These are phyloP conservation scores for Pseudogymnoascus sp. DNA, from an alignment of 2,329 filamentous ascomycete genomes.

Conservation along the genomic window DNA sequence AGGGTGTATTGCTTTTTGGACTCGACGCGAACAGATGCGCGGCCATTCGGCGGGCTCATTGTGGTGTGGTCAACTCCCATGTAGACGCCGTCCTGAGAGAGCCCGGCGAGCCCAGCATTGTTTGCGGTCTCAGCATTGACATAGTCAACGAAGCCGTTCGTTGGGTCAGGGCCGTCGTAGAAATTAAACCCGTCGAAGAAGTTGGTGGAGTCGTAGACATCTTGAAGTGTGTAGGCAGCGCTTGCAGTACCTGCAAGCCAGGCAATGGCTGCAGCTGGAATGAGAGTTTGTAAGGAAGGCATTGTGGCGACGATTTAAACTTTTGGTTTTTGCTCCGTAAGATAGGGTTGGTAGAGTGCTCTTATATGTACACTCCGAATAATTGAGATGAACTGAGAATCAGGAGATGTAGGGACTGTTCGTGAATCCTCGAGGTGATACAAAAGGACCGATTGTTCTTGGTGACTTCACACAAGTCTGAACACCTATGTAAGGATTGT, in stretches of 20 bases:
- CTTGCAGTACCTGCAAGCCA: slow-evolving; percentile 18
- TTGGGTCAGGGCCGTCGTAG: slow-evolving; percentile 55
- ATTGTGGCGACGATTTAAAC: not conserved
- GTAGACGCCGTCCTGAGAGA: slow-evolving; percentile 44
- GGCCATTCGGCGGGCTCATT: slow-evolving; percentile 46
- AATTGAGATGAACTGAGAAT: not conserved
- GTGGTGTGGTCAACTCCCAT: slow-evolving; percentile 61
- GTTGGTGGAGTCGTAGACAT: slow-evolving; percentile 35
- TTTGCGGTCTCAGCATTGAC: slow-evolving; percentile 50
- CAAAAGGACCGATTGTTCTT: slow-evolving; percentile 5
- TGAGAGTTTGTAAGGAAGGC: not conserved
- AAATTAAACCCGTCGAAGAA: slow-evolving; percentile 45
- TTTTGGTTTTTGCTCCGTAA: not conserved
- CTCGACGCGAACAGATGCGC: slow-evolving; percentile 59
- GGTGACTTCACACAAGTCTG: not conserved
- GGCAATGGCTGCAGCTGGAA: not conserved
- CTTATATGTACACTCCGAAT: not conserved
- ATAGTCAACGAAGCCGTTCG: slow-evolving; percentile 66
- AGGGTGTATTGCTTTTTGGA: slow-evolving; percentile 45
- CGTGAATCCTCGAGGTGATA: not conserved
- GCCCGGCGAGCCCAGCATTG: slow-evolving; percentile 37
- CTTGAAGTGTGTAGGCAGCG: slow-evolving; percentile 33
- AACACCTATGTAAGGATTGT: not conserved
- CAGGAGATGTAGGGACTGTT: not conserved
- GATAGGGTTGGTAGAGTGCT: not conserved